A percentile compares a stretch with the other conserved stretches of the same genome.
Conservation (phyloP, 345 rosid species). For the Pelargonium nanum region DNA sequence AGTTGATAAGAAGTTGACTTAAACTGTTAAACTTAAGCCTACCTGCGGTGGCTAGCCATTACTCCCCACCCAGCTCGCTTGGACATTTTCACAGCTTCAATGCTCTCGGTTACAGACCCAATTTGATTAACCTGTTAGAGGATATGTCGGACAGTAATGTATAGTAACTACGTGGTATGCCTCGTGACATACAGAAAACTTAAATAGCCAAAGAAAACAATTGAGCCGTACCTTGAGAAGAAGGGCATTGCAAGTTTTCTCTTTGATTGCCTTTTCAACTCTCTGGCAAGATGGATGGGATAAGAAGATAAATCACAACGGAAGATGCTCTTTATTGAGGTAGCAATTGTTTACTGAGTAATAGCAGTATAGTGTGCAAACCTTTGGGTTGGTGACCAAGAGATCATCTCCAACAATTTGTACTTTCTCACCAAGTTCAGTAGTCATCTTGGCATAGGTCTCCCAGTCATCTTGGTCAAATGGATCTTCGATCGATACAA, state of each 20-base stretch:
- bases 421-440: constrained; percentile 61
- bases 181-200: constrained; percentile 3
- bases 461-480: constrained; percentile 99
- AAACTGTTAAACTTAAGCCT: background rate
- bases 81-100: constrained; percentile 95
- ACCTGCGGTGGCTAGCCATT: constrained; percentile 91
- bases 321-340: background rate
- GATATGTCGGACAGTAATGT: background rate
- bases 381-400: constrained; percentile 96
- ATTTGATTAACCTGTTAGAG: constrained; percentile 82
- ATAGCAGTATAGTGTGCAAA: constrained; percentile 7
- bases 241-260: constrained; percentile 88
- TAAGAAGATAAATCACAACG: background rate
- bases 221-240: constrained; percentile 58
- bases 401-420: constrained; percentile 99
- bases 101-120: constrained; percentile 93
- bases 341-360: background rate
- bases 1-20: background rate
- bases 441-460: constrained; percentile 66
- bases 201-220: background rate
- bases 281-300: constrained; percentile 37
- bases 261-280: constrained; percentile 78
- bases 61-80: constrained; percentile 99
- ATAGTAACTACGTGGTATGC: background rate
- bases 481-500: constrained; percentile 93